Evolutionary conservation across 345 rosid species (phyloP).

Genomic region (Lepidium didymum): DNA sequence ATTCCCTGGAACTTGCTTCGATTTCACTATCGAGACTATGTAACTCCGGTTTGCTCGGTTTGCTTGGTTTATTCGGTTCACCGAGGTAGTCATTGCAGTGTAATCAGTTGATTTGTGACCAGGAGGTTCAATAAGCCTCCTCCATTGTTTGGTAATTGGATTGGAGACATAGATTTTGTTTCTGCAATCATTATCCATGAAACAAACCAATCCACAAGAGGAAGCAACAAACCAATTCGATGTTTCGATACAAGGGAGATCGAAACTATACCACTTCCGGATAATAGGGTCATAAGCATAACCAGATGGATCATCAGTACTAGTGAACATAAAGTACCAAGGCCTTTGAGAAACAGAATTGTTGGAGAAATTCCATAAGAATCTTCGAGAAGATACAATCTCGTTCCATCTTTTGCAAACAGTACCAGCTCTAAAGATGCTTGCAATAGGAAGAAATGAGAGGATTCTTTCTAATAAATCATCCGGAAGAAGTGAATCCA

Average conservation of each 20-base stretch:
- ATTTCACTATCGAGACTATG: constrained; percentile 66
- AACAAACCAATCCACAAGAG: constrained; percentile 84
- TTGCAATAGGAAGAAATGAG: constrained; percentile 72
- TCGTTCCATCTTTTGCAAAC: constrained; percentile 94
- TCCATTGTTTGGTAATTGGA: constrained; percentile 55
- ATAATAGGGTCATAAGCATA: constrained; percentile 81
- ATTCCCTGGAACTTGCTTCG: constrained; percentile 77
- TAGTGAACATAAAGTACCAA: constrained; percentile 97
- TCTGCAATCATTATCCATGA: constrained; percentile 83
- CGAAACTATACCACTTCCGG: constrained; percentile 77
- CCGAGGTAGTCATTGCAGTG: constrained; percentile 66
- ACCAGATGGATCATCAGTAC: constrained; percentile 81
- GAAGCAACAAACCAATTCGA: constrained; percentile 79
- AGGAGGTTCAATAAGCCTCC: constrained; percentile 55
- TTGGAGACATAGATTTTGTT: constrained; percentile 67
- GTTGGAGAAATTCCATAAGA: constrained; percentile 54
- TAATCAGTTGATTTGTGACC: constrained; percentile 67
- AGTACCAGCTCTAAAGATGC: constrained; percentile 84
- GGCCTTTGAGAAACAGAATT: constrained; percentile 54
- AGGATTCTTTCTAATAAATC: constrained; percentile 83
- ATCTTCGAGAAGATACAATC: constrained; percentile 72
- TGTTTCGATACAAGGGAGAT: constrained; percentile 67
- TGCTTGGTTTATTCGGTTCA: not conserved
- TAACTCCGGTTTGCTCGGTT: constrained; percentile 30
- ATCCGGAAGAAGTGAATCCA: constrained; percentile 72